These are phyloP conservation scores for Aspergillus bridgeri DNA, from an alignment of 495 filamentous ascomycete genomes.

Conservation along the genomic window DNA sequence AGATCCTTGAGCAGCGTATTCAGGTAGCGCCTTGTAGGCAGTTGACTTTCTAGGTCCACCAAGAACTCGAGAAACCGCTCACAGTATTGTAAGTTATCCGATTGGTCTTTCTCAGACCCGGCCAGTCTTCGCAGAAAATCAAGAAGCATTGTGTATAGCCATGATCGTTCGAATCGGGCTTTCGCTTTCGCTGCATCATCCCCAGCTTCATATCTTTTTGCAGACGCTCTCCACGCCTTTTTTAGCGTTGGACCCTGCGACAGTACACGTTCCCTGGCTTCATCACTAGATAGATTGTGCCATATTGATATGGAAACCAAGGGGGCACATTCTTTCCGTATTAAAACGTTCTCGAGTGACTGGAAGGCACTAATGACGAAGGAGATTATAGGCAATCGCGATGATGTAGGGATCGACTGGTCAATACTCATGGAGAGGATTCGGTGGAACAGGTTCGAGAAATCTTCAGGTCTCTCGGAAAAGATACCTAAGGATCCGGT, in stretches of 20 bases:
- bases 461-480: constrained; percentile 70
- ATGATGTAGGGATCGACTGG: constrained; percentile 60
- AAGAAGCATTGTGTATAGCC: constrained; percentile 83
- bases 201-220: constrained; percentile 81
- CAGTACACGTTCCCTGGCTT: constrained; percentile 63
- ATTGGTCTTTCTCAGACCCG: constrained; percentile 41
- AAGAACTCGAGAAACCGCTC: constrained; percentile 91
- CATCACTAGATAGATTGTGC: constrained; percentile 80
- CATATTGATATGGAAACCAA: constrained; percentile 93
- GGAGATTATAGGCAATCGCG: constrained; percentile 75
- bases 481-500: constrained; percentile 59
- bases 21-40: constrained; percentile 90
- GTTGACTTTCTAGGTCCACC: constrained; percentile 85
- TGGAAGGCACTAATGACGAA: constrained; percentile 92
- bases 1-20: constrained; percentile 90
- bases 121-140: constrained; percentile 79
- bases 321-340: constrained; percentile 93
- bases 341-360: constrained; percentile 82
- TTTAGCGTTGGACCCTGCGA: constrained; percentile 65
- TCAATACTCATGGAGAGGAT: constrained; percentile 88
- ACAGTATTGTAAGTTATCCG: constrained; percentile 76
- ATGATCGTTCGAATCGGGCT: constrained; percentile 86
- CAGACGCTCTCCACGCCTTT: constrained; percentile 88
- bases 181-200: constrained; percentile 76
- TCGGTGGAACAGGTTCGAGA: constrained; percentile 87